Evolutionary conservation across 352 stramenopile species (phyloP), one percentile per base, ranked within the genome.

Genomic region (Phytophthora fragariaefolia): DNA sequence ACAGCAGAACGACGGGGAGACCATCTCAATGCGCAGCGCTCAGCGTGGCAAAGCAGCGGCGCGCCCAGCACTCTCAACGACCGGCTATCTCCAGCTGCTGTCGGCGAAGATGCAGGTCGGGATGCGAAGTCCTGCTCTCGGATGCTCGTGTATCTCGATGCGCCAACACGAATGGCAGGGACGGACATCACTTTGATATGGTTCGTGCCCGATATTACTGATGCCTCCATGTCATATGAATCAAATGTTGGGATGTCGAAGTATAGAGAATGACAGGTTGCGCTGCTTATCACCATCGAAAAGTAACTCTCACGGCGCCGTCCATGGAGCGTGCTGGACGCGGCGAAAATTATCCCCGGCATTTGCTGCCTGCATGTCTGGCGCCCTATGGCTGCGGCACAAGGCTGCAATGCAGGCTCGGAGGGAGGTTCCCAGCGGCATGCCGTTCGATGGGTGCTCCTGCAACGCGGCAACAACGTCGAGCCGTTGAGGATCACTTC

Each of bases 71-170:
- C 34, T 69, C 26, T 58, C 23, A 32, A 46, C 47, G 27, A 65
- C 48, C 48, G 63, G 58, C 46, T 54, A 49, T 73, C 59, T 62
- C 51, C 66, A 65, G 55, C 66, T 73, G 66, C 42, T 65, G 26
- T 2, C 30, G 47, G n/a, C 53, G 52, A 73, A 73, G 59, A 70
- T 73, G 53, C 66, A 53, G 18, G 17, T 64, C 58, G 52, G 59
- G 59, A 73, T 69, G 64, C 50, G 38, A 48, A 69, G 40, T 57
- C 34, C n/a, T 22, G 3, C 13, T 20, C 18, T 4, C 10, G 13
- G 10, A 32, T 45, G 58, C n/a, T 32, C 38, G 12, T 50, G 10
- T 56, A 63, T 52, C 6, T 9, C n/a, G 34, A 72, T 72, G 55
- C 52, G 6, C 6, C 32, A 59, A 22, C 52, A 59, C 6, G 23